A percentile compares a stretch with the other conserved stretches of the same genome.
These are phyloP conservation scores for Trametes pubescens DNA, from an alignment of 1,284 basidiomycete species.

Conservation along the genomic window DNA sequence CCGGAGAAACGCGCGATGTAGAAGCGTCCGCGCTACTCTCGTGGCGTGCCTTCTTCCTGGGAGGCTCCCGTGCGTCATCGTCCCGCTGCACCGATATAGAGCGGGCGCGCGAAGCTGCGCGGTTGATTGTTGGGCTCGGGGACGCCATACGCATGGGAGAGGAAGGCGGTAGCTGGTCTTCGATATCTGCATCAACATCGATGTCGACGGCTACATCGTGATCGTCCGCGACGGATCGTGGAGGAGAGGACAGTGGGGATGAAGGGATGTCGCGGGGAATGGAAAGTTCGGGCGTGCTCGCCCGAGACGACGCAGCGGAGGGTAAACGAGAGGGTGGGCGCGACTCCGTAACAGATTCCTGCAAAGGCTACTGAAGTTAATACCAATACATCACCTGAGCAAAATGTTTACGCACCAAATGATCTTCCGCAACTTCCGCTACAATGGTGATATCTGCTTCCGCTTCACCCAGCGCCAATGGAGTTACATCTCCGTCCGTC, in stretches of 20 bases:
- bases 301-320: neutral
- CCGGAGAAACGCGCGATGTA: neutral
- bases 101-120: slow-evolving; percentile 6
- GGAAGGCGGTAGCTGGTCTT: neutral
- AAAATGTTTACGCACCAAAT: slow-evolving; percentile 1
- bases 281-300: slow-evolving; percentile 4
- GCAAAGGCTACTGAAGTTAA: neutral
- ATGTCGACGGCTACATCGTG: slow-evolving; percentile 3
- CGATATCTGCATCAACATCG: slow-evolving; percentile 8
- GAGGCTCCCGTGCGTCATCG: slow-evolving; percentile 9
- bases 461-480: slow-evolving; percentile 9
- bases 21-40: slow-evolving; percentile 7
- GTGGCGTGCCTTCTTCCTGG: slow-evolving; percentile 24
- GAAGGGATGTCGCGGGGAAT: slow-evolving; percentile 22
- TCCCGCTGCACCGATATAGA: slow-evolving; percentile 1
- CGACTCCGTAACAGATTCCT: neutral
- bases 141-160: neutral
- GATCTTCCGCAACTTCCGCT: neutral
- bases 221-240: slow-evolving; percentile 19
- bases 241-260: slow-evolving; percentile 29
- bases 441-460: neutral
- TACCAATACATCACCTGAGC: neutral
- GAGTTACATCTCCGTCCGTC: slow-evolving; percentile 20
- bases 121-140: neutral
- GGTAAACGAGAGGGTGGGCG: neutral